Conservation (phyloP, 768 basidiomycete genomes). For the Lyophyllum shimeji region DNA sequence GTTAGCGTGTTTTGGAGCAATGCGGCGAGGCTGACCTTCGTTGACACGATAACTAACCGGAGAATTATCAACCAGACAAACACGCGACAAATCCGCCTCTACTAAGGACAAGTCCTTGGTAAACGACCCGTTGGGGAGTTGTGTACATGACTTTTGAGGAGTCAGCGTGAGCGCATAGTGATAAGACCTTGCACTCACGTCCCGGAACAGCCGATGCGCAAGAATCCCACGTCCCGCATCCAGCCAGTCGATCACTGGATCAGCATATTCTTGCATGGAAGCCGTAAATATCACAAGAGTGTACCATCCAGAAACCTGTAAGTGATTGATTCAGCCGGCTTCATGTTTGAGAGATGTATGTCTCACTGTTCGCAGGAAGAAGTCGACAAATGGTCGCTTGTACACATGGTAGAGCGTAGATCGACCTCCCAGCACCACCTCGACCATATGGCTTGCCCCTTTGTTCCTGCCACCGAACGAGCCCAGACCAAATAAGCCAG, state of each 20-base stretch:
- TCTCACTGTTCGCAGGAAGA: conserved; percentile 83
- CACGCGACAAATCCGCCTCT: conserved; percentile 86
- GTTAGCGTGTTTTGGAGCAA: not conserved
- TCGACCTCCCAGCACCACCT: conserved; percentile 85
- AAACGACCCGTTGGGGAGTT: conserved; percentile 90
- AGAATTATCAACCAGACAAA: conserved; percentile 96
- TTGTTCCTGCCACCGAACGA: conserved; percentile 56
- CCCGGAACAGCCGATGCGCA: conserved; percentile 85
- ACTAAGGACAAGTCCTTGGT: conserved; percentile 89
- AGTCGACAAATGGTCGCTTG: conserved; percentile 97
- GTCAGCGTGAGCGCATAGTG: not conserved
- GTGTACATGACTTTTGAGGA: conserved; percentile 76
- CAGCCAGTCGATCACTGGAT: conserved; percentile 99
- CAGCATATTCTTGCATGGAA: conserved; percentile 99
- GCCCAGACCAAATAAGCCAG: conserved; percentile 62
- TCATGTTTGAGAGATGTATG: not conserved
- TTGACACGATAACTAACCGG: conserved; percentile 90
- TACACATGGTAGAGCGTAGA: conserved; percentile 97
- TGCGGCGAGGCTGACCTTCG: conserved; percentile 62
- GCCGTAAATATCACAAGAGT: conserved; percentile 98
- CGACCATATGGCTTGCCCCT: conserved; percentile 82
- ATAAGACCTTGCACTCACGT: conserved; percentile 53
- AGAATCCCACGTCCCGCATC: conserved; percentile 94
- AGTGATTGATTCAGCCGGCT: conserved; percentile 18
- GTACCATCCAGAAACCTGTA: conserved; percentile 95